A percentile compares a stretch with the other conserved stretches of the same genome.
These are phyloP conservation scores for Coelastrella sp. DNA, from an alignment of 139 green algal genomes.

Conservation along the genomic window DNA sequence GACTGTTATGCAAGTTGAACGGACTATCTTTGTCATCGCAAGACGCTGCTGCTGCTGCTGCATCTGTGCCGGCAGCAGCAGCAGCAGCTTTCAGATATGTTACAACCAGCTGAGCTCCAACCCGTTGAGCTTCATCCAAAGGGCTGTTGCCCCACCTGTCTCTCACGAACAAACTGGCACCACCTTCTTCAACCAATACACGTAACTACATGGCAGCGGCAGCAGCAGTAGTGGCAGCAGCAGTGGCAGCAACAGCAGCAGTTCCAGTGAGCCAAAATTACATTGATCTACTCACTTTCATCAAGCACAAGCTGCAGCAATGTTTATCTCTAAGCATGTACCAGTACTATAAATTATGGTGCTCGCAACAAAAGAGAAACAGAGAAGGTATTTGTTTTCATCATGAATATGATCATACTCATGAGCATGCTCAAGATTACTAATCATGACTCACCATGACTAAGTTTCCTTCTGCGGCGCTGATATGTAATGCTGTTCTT, in stretches of 20 bases:
- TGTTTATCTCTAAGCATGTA: neutral
- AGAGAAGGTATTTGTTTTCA: neutral
- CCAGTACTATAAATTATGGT: too few species aligned
- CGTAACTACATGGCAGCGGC: constrained; percentile 2
- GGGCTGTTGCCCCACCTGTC: constrained; percentile 63
- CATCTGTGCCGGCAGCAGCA: neutral
- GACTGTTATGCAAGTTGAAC: neutral
- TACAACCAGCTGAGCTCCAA: constrained; percentile 51
- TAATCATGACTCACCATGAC: constrained; percentile 47
- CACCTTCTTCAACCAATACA: constrained; percentile 27
- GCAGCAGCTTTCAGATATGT: neutral
- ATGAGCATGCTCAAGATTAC: neutral
- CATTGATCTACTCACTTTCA: neutral
- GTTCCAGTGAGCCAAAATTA: neutral
- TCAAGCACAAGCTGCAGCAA: neutral
- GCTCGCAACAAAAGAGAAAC: too few species aligned
- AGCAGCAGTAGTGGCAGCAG: neutral
- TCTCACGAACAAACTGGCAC: constrained; percentile 7
- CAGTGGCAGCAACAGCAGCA: neutral
- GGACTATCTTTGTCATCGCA: neutral
- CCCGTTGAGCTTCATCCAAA: constrained; percentile 60
- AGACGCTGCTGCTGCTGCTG: constrained; percentile 11
- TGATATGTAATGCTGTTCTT: constrained; percentile 75
- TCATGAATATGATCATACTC: neutral
- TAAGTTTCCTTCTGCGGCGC: constrained; percentile 69